These are phyloP conservation scores for Cercospora zeina DNA, from an alignment of 2,329 filamentous ascomycete species.

Conservation along the genomic window DNA sequence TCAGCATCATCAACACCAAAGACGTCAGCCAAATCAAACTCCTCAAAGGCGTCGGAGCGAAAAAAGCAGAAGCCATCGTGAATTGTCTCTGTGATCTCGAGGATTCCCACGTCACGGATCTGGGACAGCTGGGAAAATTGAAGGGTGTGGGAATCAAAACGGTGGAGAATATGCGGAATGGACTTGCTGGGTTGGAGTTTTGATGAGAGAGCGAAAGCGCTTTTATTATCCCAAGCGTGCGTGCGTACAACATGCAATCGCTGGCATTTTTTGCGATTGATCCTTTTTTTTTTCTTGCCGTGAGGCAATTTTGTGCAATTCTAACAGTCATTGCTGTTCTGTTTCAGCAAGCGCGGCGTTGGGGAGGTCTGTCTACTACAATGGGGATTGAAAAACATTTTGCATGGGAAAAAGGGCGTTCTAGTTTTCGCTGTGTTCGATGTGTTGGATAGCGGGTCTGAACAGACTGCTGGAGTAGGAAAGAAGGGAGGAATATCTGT, in stretches of 20 bases:
- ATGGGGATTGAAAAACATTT: neutral
- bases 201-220: neutral
- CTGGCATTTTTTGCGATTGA: too few relatives aligned
- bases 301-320: neutral
- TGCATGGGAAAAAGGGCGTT: neutral
- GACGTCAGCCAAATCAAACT: slow-evolving; percentile 65
- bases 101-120: slow-evolving; percentile 39
- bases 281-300: too few relatives aligned
- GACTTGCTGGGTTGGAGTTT: slow-evolving; percentile 27
- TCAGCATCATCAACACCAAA: slow-evolving; percentile 72
- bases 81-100: slow-evolving; percentile 52
- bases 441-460: neutral
- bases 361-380: neutral
- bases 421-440: neutral
- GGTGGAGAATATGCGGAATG: slow-evolving; percentile 54
- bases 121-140: slow-evolving; percentile 49
- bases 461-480: neutral
- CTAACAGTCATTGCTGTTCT: neutral
- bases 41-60: slow-evolving; percentile 69
- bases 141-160: slow-evolving; percentile 53
- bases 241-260: too few relatives aligned
- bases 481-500: neutral
- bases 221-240: too few relatives aligned
- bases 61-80: slow-evolving; percentile 63
- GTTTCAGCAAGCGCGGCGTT: slow-evolving; percentile 16